Evolutionary conservation across 2,329 filamentous ascomycete species (phyloP), one percentile per base, ranked within the genome.

Genomic region (Cercospora sp.): DNA sequence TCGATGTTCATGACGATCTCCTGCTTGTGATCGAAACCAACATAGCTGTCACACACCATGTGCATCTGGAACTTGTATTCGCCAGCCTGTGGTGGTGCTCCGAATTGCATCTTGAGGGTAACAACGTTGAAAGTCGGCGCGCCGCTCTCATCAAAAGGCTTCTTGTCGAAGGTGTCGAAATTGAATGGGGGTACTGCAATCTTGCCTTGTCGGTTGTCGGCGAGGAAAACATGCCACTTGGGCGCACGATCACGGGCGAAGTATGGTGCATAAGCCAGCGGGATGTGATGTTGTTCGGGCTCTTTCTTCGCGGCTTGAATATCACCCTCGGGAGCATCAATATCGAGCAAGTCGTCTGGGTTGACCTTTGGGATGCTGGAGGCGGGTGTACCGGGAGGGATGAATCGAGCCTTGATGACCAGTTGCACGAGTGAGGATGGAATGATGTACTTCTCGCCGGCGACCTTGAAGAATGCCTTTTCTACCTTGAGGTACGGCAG

Each of bases 391-490:
- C 94, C 94, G 3, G 95, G 94, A 5, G 95, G 95, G 59, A 98
- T 89, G 77, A 98, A 91, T 65, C 95, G 93, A 33, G 91, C 93
- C 84, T 99, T 99, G 78, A 99, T 89, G 62, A 99, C 93, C 31
- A 99, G 90, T 70, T 94, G 94, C 23, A 98, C 94, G 42, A 99
- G 87, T 66, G 93, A 96, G 67, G 91, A 92, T 6, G 95, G 94
- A 33, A 94, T 96, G 76, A 99, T 92, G 79, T 90, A 91, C 72
- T 91, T 92, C 82, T 99, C 96, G 77, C 95, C 95, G 63, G 93
- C 90, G 57, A 99, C 96, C 85, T 99, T 99, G 88, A 99, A 99
- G 82, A 97, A 99, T 7, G 93, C 92, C 82, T 93, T 96, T 76
- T 93, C 92, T 10, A 99, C 89, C 67, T 91, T 87, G 65, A 99